Evolutionary conservation across 2,329 filamentous ascomycete genomes (phyloP).

Genomic region (Chalaropsis thielavioides): DNA sequence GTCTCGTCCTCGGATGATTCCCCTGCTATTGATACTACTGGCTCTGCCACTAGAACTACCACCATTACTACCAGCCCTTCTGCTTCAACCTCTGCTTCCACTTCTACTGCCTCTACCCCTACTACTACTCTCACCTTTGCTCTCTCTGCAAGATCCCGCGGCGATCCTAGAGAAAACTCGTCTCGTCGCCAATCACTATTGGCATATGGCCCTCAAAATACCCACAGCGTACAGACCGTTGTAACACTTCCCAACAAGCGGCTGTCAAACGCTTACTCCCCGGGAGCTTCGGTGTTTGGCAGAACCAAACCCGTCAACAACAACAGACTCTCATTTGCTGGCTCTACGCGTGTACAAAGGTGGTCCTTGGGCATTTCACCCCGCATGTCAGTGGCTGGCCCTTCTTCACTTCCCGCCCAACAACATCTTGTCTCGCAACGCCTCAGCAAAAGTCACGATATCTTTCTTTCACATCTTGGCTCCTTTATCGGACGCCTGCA

Average conservation of each 20-base stretch:
- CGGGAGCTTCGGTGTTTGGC: constrained; percentile 14
- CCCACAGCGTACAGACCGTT: constrained; percentile 31
- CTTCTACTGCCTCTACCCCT: constrained; percentile 5
- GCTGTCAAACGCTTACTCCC: constrained; percentile 32
- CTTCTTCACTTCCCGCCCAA: constrained; percentile 42
- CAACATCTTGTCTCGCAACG: constrained; percentile 71
- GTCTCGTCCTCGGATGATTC: not conserved
- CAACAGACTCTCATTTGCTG: constrained; percentile 27
- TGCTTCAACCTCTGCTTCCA: not conserved
- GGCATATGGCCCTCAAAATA: constrained; percentile 30
- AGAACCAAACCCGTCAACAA: constrained; percentile 21
- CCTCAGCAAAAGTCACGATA: constrained; percentile 67
- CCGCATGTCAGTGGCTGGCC: constrained; percentile 60
- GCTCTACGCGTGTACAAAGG: constrained; percentile 30
- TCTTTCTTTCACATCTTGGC: constrained; percentile 76
- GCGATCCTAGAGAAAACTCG: constrained; percentile 3
- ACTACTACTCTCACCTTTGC: not conserved
- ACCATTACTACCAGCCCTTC: not conserved
- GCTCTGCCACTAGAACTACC: not conserved
- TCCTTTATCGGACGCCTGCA: constrained; percentile 85
- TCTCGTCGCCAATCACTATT: constrained; percentile 15
- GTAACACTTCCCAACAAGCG: constrained; percentile 30
- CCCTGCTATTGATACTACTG: not conserved
- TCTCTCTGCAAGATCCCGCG: not conserved
- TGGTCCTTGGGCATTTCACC: constrained; percentile 48